Base-by-base conservation (phyloP, 352 stramenopile species). In the Pythium dissotocum region DNA sequence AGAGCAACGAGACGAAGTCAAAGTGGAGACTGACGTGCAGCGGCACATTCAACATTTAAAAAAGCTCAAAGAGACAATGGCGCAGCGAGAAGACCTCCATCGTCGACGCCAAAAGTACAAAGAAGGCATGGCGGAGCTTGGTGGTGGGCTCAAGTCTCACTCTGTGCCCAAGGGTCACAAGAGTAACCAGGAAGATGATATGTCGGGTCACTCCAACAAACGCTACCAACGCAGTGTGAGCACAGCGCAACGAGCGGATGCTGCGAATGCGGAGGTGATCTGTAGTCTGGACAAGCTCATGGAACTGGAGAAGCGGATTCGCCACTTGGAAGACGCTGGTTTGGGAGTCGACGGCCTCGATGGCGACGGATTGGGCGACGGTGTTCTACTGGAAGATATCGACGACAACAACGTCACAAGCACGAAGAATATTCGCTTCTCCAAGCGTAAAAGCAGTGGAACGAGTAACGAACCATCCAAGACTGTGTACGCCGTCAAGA, bases 261-360 rank as follows among this genome's bases (percentile, higher is more conserved):
- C 42, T 26, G 55, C 54, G 5, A 69, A 58, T 36, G 46, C 48
- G 0, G 78, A 85, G 18, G 85, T 97, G 10, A 80, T 96, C 46
- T 84, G 73, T 46, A 93, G 80, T 61, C 75, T 97, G 18, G 86
- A 94, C 67, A 91, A 90, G 48, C 85, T 97, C 6, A 91, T 97
- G 71, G 90, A 97, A 58, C 77, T 97, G 3, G 91, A 97, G 69
- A 83, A 92, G 70, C 83, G 91, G 10, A 97, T 97, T 60, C 78
- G 79, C 0, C 79, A 90, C 42, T 70, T 97, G 35, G 91, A 97
- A 60, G 86, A 87, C 60, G 79, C 80, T 0, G 82, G 80, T 0
- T 60, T 90, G 6, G 79, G 77, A 2, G 75, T 78, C 8, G 79
- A 87, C 21, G 71, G 56, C 5, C 61, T 84, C 2, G 76, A 88